These are phyloP conservation scores for Debaryomyces prosopidis DNA, from an alignment of 805 yeast species.

Conservation along the genomic window DNA sequence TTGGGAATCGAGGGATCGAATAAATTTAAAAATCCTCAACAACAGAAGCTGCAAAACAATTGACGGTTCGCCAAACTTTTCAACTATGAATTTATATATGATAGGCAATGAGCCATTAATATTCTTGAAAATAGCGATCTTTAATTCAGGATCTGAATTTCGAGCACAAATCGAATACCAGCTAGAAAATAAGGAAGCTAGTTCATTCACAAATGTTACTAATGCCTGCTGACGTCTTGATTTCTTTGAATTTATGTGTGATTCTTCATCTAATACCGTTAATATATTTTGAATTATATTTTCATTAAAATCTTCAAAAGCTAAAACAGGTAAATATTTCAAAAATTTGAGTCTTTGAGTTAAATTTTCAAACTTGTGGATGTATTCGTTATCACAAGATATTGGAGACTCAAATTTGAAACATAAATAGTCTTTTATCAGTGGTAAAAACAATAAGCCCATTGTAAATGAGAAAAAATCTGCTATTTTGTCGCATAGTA, in stretches of 20 bases:
- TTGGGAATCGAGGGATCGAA: slow-evolving; percentile 10
- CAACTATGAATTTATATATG: slow-evolving; percentile 6
- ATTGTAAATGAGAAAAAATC: slow-evolving; percentile 10
- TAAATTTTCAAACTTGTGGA: slow-evolving; percentile 2
- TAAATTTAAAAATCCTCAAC: slow-evolving; percentile 13
- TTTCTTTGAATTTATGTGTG: background rate
- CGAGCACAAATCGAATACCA: slow-evolving; percentile 7
- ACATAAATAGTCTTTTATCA: slow-evolving; percentile 18
- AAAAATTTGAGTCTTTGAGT: slow-evolving; percentile 8
- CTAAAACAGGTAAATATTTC: slow-evolving; percentile 4
- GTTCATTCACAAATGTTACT: slow-evolving; percentile 3
- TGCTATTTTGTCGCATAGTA: slow-evolving; percentile 10
- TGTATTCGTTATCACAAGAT: background rate
- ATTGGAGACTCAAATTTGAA: slow-evolving; percentile 3
- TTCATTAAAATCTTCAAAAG: background rate
- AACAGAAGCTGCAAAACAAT: slow-evolving; percentile 3
- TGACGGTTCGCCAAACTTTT: background rate
- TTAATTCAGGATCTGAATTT: slow-evolving; percentile 1
- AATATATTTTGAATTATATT: slow-evolving; percentile 1
- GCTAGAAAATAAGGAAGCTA: slow-evolving; percentile 3
- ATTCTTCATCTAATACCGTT: background rate
- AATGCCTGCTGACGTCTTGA: background rate
- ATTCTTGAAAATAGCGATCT: slow-evolving; percentile 7
- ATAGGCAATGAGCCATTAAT: slow-evolving; percentile 8
- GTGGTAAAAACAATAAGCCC: slow-evolving; percentile 12